phyloP scores from a whole-genome alignment of 768 basidiomycete species.

The Tylopilus sp. region DNA sequence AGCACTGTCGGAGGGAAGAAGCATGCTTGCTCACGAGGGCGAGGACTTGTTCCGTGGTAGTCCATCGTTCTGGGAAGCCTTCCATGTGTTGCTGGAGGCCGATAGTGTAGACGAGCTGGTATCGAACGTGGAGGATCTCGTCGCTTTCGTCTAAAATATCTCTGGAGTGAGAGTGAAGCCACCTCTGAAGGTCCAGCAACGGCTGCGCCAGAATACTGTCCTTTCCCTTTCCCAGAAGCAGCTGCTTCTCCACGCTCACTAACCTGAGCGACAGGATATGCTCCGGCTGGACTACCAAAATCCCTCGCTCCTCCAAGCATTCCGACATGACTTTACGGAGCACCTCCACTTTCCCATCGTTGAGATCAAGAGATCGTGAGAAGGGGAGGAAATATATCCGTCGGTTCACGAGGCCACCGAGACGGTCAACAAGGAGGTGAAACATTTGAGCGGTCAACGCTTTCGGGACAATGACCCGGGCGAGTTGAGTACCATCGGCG shows the following conservation, averaged over 20 bases:
- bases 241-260: slow-evolving; percentile 40
- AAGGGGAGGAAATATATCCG: slow-evolving; percentile 50
- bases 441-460: slow-evolving; percentile 47
- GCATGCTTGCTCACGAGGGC: slow-evolving; percentile 20
- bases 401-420: slow-evolving; percentile 44
- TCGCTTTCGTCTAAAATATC: slow-evolving; percentile 15
- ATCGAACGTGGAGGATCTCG: slow-evolving; percentile 28
- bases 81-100: slow-evolving; percentile 28
- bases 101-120: slow-evolving; percentile 37
- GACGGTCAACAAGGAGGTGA: slow-evolving; percentile 40
- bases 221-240: background rate
- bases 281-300: slow-evolving; percentile 52
- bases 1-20: background rate
- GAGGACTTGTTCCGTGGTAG: slow-evolving; percentile 29
- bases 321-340: slow-evolving; percentile 34
- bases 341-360: slow-evolving; percentile 8
- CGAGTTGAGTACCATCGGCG: slow-evolving; percentile 41
- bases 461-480: slow-evolving; percentile 38
- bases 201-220: slow-evolving; percentile 7
- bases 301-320: slow-evolving; percentile 38
- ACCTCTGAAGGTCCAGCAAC: slow-evolving; percentile 28
- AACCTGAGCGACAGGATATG: slow-evolving; percentile 50
- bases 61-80: slow-evolving; percentile 35
- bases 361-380: slow-evolving; percentile 36
- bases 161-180: slow-evolving; percentile 22